A percentile compares a stretch with the other conserved stretches of the same genome.
Evolutionary conservation across 2,329 filamentous ascomycete species (phyloP).

Genomic region (Fusarium sp.): DNA sequence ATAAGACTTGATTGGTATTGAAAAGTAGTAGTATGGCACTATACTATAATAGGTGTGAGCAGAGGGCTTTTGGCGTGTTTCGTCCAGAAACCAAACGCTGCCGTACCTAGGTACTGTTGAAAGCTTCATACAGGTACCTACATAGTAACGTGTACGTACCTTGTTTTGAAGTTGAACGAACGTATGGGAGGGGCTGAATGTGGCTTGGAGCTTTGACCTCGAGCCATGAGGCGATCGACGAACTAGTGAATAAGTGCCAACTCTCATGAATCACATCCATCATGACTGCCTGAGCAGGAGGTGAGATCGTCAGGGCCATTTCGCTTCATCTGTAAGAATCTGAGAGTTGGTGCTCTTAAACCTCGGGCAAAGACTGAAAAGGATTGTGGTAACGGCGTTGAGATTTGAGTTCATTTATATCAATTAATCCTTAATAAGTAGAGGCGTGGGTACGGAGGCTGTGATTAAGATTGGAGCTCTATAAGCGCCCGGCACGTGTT

Average conservation of each 20-base stretch:
- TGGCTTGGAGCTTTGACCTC: conserved; percentile 40
- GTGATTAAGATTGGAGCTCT: neutral
- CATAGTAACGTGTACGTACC: neutral
- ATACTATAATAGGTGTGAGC: neutral
- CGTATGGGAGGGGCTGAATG: conserved; percentile 6
- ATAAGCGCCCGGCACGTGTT: neutral
- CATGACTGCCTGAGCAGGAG: conserved; percentile 14
- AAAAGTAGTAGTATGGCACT: neutral
- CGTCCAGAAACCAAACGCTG: conserved; percentile 3
- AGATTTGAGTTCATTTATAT: neutral
- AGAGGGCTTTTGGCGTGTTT: conserved; percentile 2
- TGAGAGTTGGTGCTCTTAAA: neutral
- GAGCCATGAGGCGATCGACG: conserved; percentile 18
- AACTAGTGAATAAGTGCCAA: conserved; percentile 27
- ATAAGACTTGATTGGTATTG: neutral
- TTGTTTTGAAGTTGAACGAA: conserved; percentile 1
- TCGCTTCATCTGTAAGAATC: neutral
- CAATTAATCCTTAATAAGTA: neutral
- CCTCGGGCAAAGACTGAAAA: neutral
- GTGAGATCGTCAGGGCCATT: neutral
- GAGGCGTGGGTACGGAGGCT: neutral
- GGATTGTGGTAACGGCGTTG: too few species aligned
- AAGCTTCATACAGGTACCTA: neutral
- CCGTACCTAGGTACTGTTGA: neutral
- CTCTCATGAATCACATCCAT: conserved; percentile 16